phyloP scores from a whole-genome alignment of 2,329 filamentous ascomycete genomes.

The Aspergillus awamori region DNA sequence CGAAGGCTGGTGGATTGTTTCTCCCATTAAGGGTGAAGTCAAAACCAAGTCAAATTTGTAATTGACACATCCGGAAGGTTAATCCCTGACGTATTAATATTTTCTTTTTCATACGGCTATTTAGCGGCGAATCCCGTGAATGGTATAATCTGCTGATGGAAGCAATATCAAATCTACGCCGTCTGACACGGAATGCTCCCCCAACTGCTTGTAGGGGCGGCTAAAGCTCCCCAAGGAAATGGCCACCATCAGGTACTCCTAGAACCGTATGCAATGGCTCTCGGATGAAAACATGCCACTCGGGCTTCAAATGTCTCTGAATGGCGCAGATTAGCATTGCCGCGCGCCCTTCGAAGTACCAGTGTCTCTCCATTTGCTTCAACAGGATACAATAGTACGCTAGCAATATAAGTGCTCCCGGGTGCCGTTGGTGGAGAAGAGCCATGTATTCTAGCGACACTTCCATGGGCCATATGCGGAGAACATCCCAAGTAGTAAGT shows the following conservation, averaged over 20 bases:
- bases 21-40: background rate
- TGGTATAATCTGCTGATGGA: background rate
- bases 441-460: slow-evolving; percentile 7
- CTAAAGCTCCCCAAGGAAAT: background rate
- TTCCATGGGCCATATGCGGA: slow-evolving; percentile 10
- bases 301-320: background rate
- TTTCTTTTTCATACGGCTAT: no score
- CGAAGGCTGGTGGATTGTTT: no score
- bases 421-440: slow-evolving; percentile 2
- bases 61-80: no score
- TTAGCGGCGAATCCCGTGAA: background rate
- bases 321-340: background rate
- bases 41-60: background rate
- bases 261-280: background rate
- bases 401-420: slow-evolving; percentile 1
- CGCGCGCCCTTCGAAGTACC: slow-evolving; percentile 4
- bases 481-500: slow-evolving; percentile 5
- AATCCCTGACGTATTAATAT: no score
- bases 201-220: background rate
- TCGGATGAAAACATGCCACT: background rate
- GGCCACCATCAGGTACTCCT: background rate
- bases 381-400: slow-evolving; percentile 7
- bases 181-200: background rate
- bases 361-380: background rate
- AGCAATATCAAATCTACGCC: no score